A percentile compares a stretch with the other conserved stretches of the same genome.
phyloP scores from a whole-genome alignment of 257 asterid genomes.

The Thymus quinquecostatus region DNA sequence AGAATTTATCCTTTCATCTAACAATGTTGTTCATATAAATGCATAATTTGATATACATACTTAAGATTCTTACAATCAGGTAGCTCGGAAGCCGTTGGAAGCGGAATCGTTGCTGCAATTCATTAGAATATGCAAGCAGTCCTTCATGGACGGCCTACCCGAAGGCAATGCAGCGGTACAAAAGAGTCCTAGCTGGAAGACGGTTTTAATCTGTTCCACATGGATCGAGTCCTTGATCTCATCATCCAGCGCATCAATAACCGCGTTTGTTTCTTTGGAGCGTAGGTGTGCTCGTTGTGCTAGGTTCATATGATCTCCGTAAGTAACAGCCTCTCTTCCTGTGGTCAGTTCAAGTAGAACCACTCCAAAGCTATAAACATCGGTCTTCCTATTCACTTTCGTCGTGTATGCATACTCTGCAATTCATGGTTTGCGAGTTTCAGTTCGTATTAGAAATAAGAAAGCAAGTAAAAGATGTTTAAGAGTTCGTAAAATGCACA shows the following conservation, averaged over 20 bases:
- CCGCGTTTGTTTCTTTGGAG: conserved; percentile 21
- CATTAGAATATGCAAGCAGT: conserved; percentile 42
- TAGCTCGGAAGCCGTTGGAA: not conserved
- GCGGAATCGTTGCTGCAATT: conserved; percentile 14
- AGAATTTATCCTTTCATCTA: not conserved
- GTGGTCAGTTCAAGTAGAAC: conserved; percentile 44
- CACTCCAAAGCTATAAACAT: conserved; percentile 47
- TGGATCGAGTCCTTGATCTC: conserved; percentile 34
- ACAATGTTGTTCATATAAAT: not conserved
- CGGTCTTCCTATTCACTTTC: conserved; percentile 40
- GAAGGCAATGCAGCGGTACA: conserved; percentile 41
- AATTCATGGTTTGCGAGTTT: conserved; percentile 14
- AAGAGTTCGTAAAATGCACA: conserved; percentile 8
- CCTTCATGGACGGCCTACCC: conserved; percentile 46
- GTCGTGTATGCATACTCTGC: conserved; percentile 43
- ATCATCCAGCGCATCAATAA: conserved; percentile 34
- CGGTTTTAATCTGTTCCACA: conserved; percentile 35
- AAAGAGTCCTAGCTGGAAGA: conserved; percentile 39
- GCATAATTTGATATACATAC: not conserved
- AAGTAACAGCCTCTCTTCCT: conserved; percentile 37
- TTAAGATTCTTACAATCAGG: not conserved
- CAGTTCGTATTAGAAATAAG: not conserved
- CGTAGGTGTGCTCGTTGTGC: conserved; percentile 37
- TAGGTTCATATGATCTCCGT: conserved; percentile 42
- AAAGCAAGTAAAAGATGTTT: not conserved